These are phyloP conservation scores for Histomonas meleagridis DNA, from an alignment of 208 protist species.

Conservation along the genomic window DNA sequence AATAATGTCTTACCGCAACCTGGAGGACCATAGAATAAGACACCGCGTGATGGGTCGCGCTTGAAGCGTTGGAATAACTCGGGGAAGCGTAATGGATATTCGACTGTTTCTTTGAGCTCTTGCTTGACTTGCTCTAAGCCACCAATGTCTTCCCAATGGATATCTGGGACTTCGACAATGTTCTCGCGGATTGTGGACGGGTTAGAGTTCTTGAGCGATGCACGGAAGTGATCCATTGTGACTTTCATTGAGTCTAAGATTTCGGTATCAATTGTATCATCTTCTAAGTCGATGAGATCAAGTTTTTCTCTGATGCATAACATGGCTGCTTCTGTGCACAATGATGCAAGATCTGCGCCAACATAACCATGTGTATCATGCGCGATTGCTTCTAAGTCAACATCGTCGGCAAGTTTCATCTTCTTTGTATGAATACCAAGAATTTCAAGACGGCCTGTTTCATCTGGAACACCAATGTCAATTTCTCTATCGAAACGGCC, in stretches of 20 bases:
- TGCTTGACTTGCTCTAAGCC: conserved; percentile 55
- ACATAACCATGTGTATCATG: conserved; percentile 89
- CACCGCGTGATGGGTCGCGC: conserved; percentile 81
- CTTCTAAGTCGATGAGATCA: conserved; percentile 40
- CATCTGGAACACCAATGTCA: conserved; percentile 97
- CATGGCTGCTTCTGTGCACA: conserved; percentile 97
- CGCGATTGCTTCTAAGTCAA: conserved; percentile 62
- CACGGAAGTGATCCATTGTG: conserved; percentile 84
- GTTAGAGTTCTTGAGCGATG: conserved; percentile 80
- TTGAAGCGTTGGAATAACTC: conserved; percentile 99
- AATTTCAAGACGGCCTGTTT: conserved; percentile 69
- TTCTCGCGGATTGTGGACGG: conserved; percentile 97
- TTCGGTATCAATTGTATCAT: not conserved
- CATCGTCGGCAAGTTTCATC: conserved; percentile 93
- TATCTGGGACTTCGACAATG: conserved; percentile 92
- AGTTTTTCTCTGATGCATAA: conserved; percentile 99
- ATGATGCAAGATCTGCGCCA: conserved; percentile 90
- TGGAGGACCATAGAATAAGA: conserved; percentile 68
- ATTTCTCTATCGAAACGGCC: conserved; percentile 99
- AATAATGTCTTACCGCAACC: conserved; percentile 72
- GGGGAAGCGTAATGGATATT: conserved; percentile 97
- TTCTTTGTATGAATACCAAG: conserved; percentile 98
- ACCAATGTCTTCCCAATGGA: conserved; percentile 97
- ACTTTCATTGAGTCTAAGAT: not conserved
- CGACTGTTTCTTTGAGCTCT: conserved; percentile 94